Evolutionary conservation across 2,329 filamentous ascomycete genomes (phyloP).

Genomic region (Cryphonectria carpinicola): DNA sequence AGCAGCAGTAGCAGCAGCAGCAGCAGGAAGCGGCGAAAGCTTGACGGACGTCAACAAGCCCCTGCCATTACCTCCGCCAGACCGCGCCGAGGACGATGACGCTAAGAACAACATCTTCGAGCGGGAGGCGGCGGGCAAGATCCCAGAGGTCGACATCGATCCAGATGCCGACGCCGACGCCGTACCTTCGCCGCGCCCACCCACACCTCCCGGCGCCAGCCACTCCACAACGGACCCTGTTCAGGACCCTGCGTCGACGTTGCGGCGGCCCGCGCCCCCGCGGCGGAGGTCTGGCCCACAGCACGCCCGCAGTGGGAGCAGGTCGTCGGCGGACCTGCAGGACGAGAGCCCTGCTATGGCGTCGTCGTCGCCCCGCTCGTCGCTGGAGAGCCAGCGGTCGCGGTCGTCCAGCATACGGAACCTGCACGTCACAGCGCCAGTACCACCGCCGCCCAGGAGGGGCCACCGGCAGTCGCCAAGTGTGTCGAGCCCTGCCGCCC

Average conservation of each 20-base stretch:
- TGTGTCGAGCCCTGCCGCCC: conserved; percentile 14
- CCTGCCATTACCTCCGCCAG: conserved; percentile 57
- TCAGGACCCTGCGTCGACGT: conserved; percentile 35
- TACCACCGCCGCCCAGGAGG: conserved; percentile 60
- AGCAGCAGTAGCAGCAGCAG: too few species aligned
- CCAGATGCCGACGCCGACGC: conserved; percentile 35
- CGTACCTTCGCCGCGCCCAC: conserved; percentile 40
- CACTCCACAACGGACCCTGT: conserved; percentile 39
- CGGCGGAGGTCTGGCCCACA: conserved; percentile 51
- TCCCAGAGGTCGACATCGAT: conserved; percentile 46
- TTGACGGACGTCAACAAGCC: conserved; percentile 64
- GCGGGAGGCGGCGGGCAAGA: conserved; percentile 56
- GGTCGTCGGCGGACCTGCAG: conserved; percentile 21
- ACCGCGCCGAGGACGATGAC: conserved; percentile 46
- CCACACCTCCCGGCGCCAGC: conserved; percentile 44
- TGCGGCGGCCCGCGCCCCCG: conserved; percentile 50
- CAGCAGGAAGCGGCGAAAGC: conserved; percentile 7
- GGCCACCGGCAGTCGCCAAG: conserved; percentile 34
- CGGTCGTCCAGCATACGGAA: conserved; percentile 50
- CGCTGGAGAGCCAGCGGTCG: conserved; percentile 53
- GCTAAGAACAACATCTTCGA: conserved; percentile 57
- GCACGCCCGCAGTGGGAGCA: conserved; percentile 52
- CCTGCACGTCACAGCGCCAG: conserved; percentile 47
- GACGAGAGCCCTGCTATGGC: conserved; percentile 36
- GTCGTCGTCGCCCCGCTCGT: conserved; percentile 47